Base-by-base conservation (phyloP, 306 rosid species). In the Pachyrhizus erosus region DNA sequence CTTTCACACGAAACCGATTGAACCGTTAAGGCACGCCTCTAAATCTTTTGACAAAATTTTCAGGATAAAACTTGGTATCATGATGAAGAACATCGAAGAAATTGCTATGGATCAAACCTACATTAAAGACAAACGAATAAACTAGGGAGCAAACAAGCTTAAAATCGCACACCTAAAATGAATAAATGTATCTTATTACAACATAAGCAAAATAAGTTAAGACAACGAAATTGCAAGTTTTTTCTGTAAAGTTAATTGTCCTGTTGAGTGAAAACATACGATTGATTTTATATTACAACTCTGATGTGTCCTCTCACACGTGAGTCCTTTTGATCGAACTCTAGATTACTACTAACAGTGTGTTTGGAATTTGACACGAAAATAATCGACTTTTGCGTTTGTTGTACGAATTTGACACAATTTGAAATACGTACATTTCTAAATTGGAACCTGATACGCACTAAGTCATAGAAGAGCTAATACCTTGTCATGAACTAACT, bases 61-160 rank as follows among this genome's bases (percentile, higher is more conserved):
- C 34, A 21, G 70, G 29, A 12, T 0, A 20, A 39, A 48, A 48
- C 79, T 34, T 48, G 45, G 70, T 73, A 42, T 39, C 49, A n/a
- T 57, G 78, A 2, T 46, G 55, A 55, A 9, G 67, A 85, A 26
- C 51, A 66, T 72, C n/a, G 70, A 62, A 70, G 51, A 61, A 43
- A 66, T 71, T 75, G 42, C 57, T 17, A 68, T 57, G 5, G 51
- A 76, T 70, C 55, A 49, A 68, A 62, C 43, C 14, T 31, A 18
- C 42, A 26, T 57, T 20, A 46, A 5, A 45, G 49, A 26, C 9
- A 34, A 34, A 34, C 1, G 5, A 61, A 57, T 12, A 5, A 70
- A 42, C 10, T 37, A 49, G 24, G 14, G 60, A 73, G 45, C 73
- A 45, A 57, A 33, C 48, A 21, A 48, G 33, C 58, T 18, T 62